Evolutionary conservation across 345 rosid genomes (phyloP).

Genomic region (Rhizophora mangle): DNA sequence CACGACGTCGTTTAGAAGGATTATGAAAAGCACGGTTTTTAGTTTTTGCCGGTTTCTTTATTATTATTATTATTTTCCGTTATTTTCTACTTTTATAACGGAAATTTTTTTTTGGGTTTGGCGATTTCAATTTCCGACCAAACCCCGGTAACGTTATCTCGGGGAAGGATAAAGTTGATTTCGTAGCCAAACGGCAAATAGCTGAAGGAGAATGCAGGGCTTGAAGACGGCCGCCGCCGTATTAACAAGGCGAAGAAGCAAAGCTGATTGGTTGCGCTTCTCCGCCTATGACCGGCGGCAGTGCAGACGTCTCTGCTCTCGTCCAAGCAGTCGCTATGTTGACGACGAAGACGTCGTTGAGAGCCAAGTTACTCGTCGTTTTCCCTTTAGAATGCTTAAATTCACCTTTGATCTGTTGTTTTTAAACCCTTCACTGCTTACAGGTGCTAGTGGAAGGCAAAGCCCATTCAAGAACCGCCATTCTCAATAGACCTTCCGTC

Average conservation of each 20-base stretch:
- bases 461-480: constrained; percentile 64
- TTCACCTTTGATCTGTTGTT: not conserved
- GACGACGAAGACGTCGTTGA: constrained; percentile 43
- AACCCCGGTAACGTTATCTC: too few relatives aligned
- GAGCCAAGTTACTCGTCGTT: constrained; percentile 37
- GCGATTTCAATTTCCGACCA: too few relatives aligned
- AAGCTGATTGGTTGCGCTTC: constrained; percentile 5
- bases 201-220: constrained; percentile 28
- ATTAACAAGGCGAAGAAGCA: constrained; percentile 31
- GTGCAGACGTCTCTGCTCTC: constrained; percentile 39
- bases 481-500: constrained; percentile 75
- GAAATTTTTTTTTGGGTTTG: too few relatives aligned
- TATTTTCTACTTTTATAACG: too few relatives aligned
- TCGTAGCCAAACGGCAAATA: too few relatives aligned
- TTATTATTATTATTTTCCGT: too few relatives aligned
- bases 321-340: constrained; percentile 30
- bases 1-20: too few relatives aligned
- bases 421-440: not conserved
- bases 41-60: too few relatives aligned
- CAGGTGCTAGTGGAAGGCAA: constrained; percentile 78
- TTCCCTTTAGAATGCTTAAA: not conserved
- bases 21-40: too few relatives aligned
- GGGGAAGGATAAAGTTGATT: too few relatives aligned
- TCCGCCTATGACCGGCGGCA: constrained; percentile 8
- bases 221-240: constrained; percentile 21